A percentile compares a stretch with the other conserved stretches of the same genome.
Conservation (phyloP, 345 rosid species). For the Hibiscus mutabilis region DNA sequence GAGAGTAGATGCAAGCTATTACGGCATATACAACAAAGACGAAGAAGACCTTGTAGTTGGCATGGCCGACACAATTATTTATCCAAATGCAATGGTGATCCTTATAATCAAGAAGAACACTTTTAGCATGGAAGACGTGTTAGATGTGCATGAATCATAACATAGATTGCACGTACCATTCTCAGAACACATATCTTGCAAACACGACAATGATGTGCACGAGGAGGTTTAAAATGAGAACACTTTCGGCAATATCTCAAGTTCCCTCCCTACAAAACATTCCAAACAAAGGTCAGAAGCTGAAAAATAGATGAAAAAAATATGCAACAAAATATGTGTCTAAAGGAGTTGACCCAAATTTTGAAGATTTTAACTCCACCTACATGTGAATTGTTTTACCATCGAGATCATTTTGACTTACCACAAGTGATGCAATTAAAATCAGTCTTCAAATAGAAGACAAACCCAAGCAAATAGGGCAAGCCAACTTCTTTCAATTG, state of each 20-base stretch:
- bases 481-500: not conserved
- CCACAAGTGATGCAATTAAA: not conserved
- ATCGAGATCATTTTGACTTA: constrained; percentile 1
- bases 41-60: constrained; percentile 88
- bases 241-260: constrained; percentile 92
- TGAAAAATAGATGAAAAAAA: not conserved
- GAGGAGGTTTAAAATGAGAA: constrained; percentile 75
- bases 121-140: constrained; percentile 23
- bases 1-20: constrained; percentile 64
- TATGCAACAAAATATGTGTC: not conserved
- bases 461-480: not conserved
- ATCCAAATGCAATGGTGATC: constrained; percentile 99
- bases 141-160: constrained; percentile 13
- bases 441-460: not conserved
- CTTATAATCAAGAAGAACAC: constrained; percentile 50
- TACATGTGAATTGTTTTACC: not conserved
- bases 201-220: constrained; percentile 93
- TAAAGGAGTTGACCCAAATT: not conserved
- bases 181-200: constrained; percentile 84
- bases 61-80: constrained; percentile 87
- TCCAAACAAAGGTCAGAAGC: constrained; percentile 10
- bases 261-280: constrained; percentile 73
- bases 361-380: not conserved
- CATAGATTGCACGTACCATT: constrained; percentile 52
- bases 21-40: constrained; percentile 66